A percentile compares a stretch with the other conserved stretches of the same genome.
Evolutionary conservation across 495 filamentous ascomycete genomes (phyloP).

Genomic region (Aspergillus sparsus): DNA sequence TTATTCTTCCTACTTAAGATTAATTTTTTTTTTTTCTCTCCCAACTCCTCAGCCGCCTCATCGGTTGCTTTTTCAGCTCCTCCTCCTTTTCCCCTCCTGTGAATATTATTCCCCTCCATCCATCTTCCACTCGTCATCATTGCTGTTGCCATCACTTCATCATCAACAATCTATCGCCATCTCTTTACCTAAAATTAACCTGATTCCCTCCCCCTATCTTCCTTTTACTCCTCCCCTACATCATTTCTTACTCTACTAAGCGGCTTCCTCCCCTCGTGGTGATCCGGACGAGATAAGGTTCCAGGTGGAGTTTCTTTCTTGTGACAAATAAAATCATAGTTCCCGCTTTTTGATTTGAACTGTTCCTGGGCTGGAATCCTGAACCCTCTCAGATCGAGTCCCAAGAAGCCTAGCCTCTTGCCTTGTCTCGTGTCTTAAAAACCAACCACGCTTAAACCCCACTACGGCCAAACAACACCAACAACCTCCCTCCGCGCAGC

Average conservation of each 20-base stretch:
- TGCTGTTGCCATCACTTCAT: too few species aligned
- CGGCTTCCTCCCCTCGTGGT: background rate
- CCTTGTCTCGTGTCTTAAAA: constrained; percentile 23
- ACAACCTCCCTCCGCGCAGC: constrained; percentile 19
- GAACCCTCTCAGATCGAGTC: constrained; percentile 10
- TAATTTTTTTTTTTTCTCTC: background rate
- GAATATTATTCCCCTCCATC: background rate
- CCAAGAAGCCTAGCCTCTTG: constrained; percentile 2
- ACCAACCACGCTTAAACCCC: constrained; percentile 27
- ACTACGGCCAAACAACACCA: constrained; percentile 20
- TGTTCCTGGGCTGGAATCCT: constrained; percentile 22
- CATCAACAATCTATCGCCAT: too few species aligned
- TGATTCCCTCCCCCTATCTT: too few species aligned
- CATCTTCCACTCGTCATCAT: too few species aligned
- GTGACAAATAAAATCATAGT: background rate
- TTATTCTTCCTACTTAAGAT: too few species aligned
- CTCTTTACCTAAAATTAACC: too few species aligned
- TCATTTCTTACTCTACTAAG: constrained; percentile 2
- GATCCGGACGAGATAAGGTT: background rate
- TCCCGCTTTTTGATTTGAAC: constrained; percentile 8
- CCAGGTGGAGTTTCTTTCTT: constrained; percentile 1
- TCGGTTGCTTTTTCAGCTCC: background rate
- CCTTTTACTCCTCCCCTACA: too few species aligned
- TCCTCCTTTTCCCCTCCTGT: background rate
- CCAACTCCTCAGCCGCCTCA: background rate